Conservation (phyloP, 2,329 filamentous ascomycete species). For the Dryadomyces quercivorus region DNA sequence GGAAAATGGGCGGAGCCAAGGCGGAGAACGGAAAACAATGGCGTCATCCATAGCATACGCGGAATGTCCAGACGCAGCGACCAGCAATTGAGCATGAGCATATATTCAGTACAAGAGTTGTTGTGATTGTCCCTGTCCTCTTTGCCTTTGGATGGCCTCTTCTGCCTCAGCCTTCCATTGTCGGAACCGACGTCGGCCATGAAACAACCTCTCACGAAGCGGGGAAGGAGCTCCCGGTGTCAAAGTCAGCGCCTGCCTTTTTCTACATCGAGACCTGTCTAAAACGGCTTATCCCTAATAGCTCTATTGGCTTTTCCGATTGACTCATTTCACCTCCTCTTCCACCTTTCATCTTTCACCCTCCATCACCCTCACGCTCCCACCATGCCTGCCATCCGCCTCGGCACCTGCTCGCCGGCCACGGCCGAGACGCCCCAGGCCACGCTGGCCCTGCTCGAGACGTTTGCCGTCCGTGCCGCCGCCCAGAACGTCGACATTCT, state of each 20-base stretch:
- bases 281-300: neutral
- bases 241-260: neutral
- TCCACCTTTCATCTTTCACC: neutral
- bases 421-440: constrained; percentile 35
- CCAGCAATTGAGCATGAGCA: too few relatives aligned
- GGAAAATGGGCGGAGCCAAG: too few relatives aligned
- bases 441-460: constrained; percentile 55
- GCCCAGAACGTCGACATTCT: constrained; percentile 49
- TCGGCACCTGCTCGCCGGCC: constrained; percentile 43
- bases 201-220: too few relatives aligned
- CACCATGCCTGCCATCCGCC: constrained; percentile 26
- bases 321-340: neutral
- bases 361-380: neutral
- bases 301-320: neutral
- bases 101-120: too few relatives aligned
- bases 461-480: constrained; percentile 52
- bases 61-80: too few relatives aligned
- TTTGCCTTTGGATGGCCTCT: too few relatives aligned
- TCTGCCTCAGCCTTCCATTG: neutral
- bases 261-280: neutral
- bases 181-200: too few relatives aligned
- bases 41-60: too few relatives aligned
- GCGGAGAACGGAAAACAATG: too few relatives aligned
- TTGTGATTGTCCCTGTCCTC: too few relatives aligned
- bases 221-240: too few relatives aligned